Base-by-base conservation (phyloP, 2,329 filamentous ascomycete species). In the Fusarium pseudoanthophilum region DNA sequence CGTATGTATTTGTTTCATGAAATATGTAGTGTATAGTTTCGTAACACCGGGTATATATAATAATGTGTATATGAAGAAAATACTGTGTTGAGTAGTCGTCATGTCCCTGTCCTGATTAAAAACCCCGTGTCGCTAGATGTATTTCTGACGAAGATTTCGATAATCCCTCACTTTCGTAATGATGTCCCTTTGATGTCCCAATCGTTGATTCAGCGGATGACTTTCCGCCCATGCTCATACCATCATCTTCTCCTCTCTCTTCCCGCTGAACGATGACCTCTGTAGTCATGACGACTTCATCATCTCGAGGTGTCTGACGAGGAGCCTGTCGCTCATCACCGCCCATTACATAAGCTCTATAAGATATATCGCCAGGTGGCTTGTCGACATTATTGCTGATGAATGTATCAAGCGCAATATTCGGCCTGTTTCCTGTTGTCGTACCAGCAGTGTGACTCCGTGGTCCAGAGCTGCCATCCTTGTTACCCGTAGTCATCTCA, bases 401-500 rank as follows among this genome's bases (percentile, higher is more conserved):
- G 7, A 75, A 78, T 0, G 71, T 78, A 7, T 77, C 76, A 15
- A 78, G 52, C 4, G 69, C 67, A 4, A 78, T 77, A 1, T 46
- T 58, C 4, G 72, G 66, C 52, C 59, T 76, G 55, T 66, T 67
- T 9, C 45, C 60, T 1, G 68, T 65, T 1, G 49, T 28, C 1
- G 75, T 78, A 8, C 60, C 65, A 1, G 60, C 65, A 0, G 62
- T 67, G 8, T 75, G 58, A n/a, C 76, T 78, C 16, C 76, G 66
- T 0, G 72, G 72, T 4, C 68, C 76, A 4, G 77, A 78, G 59
- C 75, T 78, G n/a, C 11, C 55, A 36, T 78, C 77, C 57, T 75
- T 78, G 46, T 63, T 75, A 0, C 77, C 75, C 2, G 77, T 78
- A 3, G 77, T 78, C 77, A 78, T 79, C 39, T 81, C 77, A 10